These are phyloP conservation scores for Chloropicon primus DNA, from an alignment of 139 green algal genomes.

Conservation along the genomic window DNA sequence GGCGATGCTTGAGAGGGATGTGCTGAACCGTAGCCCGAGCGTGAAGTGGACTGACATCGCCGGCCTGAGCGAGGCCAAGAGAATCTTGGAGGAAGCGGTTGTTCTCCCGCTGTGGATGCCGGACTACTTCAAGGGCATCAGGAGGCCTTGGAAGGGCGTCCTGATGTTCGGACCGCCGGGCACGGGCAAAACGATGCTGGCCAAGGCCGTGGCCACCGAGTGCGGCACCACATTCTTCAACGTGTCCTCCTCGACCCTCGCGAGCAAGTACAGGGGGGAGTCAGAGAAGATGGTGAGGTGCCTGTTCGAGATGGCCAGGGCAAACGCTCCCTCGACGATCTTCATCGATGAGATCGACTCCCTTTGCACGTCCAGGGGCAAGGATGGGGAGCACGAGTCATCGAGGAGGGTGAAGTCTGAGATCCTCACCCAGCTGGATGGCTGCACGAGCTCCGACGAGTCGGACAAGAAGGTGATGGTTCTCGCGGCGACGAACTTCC, in stretches of 20 bases:
- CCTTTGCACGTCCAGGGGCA: slow-evolving; percentile 65
- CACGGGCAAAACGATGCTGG: slow-evolving; percentile 86
- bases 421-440: slow-evolving; percentile 72
- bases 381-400: slow-evolving; percentile 73
- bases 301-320: slow-evolving; percentile 74
- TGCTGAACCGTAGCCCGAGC: slow-evolving; percentile 52
- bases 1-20: slow-evolving; percentile 51
- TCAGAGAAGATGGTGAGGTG: slow-evolving; percentile 48
- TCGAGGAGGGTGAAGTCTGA: slow-evolving; percentile 80
- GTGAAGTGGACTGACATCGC: slow-evolving; percentile 62
- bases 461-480: slow-evolving; percentile 69
- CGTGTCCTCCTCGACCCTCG: slow-evolving; percentile 75
- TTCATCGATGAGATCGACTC: slow-evolving; percentile 91
- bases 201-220: slow-evolving; percentile 77
- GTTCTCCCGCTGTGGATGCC: slow-evolving; percentile 11
- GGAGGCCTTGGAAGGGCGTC: slow-evolving; percentile 61
- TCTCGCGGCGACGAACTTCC: slow-evolving; percentile 90
- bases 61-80: slow-evolving; percentile 29
- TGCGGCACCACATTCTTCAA: slow-evolving; percentile 90
- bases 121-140: slow-evolving; percentile 16
- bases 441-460: slow-evolving; percentile 12
- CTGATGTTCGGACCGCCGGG: slow-evolving; percentile 88
- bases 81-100: slow-evolving; percentile 14
- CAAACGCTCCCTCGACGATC: slow-evolving; percentile 57
- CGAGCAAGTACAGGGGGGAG: slow-evolving; percentile 76